Conservation (phyloP, 352 stramenopile species). For the Phytophthora sp. region DNA sequence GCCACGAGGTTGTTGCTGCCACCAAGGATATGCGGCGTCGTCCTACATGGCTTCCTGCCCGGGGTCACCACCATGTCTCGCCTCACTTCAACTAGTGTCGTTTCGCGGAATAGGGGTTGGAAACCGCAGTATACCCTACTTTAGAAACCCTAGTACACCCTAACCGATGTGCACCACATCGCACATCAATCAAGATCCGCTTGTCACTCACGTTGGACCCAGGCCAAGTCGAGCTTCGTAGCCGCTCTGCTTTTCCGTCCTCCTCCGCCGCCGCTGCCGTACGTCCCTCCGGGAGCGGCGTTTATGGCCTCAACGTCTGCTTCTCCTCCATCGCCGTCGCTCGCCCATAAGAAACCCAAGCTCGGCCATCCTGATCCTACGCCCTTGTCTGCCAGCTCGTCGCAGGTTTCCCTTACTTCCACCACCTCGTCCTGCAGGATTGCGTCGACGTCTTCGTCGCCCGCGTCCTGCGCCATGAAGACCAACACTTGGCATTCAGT, state of each 20-base stretch:
- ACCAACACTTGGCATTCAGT: constrained; percentile 30
- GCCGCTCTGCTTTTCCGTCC: neutral
- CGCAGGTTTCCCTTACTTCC: constrained; percentile 11
- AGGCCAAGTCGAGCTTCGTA: no score
- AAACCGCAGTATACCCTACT: no score
- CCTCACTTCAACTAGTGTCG: constrained; percentile 19
- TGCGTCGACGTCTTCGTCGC: constrained; percentile 8
- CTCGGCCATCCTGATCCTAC: constrained; percentile 32
- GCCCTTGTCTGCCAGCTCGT: constrained; percentile 11
- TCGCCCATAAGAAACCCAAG: constrained; percentile 55
- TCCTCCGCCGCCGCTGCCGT: neutral
- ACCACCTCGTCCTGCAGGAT: constrained; percentile 32
- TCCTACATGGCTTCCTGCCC: no score
- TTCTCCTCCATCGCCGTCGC: constrained; percentile 37
- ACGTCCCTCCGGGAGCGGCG: constrained; percentile 22
- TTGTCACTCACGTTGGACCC: no score
- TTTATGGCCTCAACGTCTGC: constrained; percentile 48
- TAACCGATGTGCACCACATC: neutral
- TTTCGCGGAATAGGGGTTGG: no score
- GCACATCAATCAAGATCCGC: constrained; percentile 2
- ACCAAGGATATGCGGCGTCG: constrained; percentile 58
- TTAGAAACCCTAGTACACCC: no score
- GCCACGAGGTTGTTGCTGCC: constrained; percentile 71
- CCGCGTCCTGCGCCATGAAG: constrained; percentile 12
- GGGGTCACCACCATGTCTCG: constrained; percentile 12